Evolutionary conservation across 2,329 filamentous ascomycete genomes (phyloP), one percentile per base, ranked within the genome.

Genomic region (Cladosporium halotolerans): DNA sequence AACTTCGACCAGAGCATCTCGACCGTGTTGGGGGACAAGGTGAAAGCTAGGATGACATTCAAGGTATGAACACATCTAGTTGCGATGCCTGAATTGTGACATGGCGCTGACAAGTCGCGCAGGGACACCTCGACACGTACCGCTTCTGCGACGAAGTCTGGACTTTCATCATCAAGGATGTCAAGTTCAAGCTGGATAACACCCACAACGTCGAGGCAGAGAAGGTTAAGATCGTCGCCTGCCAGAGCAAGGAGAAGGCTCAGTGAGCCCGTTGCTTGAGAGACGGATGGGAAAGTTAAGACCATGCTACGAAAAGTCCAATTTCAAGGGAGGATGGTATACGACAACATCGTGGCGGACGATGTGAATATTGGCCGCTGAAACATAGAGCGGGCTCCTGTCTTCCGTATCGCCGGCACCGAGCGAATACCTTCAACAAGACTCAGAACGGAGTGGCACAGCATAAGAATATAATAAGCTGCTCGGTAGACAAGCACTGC

Each of bases 121-220:
- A 96, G 92, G 93, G 93, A 45, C 93, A 95, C 68, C 84, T 99
- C 58, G 91, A 97, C 70, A 97, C 93, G 13, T 99, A 99, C 77
- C 87, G 93, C 63, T 99, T 99, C 80, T 99, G 93, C 76, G 93
- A 99, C 73, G 93, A 99, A 75, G 93, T 99, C 55, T 99, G 93
- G 93, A 99, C 93, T 1, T 99, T 99, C 72, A 81, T 99, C 55
- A 95, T 99, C 73, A 96, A 96, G 74, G 93, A 97, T 62, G 91
- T 97, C 53, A 90, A 85, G n/a, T 97, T 99, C 77, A 99, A 99
- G 76, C 86, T 97, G 76, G 92, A 97, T 63, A 89, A 86, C 61
- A 43, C 45, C 10, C 42, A 47, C 23, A 62, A 66, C 52, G 40
- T 82, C 81, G 53, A 81, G 84, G 90, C 91, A 16, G 92, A 96